phyloP scores from a whole-genome alignment of 768 basidiomycete species.

The Sarcodon sp. region DNA sequence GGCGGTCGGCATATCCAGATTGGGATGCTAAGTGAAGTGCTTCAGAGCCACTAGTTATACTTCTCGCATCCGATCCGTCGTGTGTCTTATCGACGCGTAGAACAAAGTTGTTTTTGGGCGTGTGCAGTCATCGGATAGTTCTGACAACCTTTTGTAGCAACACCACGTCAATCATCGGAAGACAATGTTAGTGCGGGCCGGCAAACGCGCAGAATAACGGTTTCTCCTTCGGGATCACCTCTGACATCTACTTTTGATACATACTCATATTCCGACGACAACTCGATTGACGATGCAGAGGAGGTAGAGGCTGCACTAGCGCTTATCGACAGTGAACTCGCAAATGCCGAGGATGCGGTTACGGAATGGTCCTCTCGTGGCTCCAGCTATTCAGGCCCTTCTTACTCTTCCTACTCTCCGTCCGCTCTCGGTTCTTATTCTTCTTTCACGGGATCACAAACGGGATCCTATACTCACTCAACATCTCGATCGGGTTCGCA shows the following conservation, averaged over 20 bases:
- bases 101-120: no score
- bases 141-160: constrained; percentile 4
- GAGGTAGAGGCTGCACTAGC: constrained; percentile 61
- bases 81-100: no score
- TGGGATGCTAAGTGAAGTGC: no score
- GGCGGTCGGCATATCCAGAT: constrained; percentile 13
- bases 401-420: background rate
- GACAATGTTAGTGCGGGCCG: constrained; percentile 31
- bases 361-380: constrained; percentile 50
- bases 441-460: constrained; percentile 6
- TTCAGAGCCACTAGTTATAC: no score
- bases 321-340: constrained; percentile 53
- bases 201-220: constrained; percentile 37
- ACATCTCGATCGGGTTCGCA: background rate
- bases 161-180: constrained; percentile 6
- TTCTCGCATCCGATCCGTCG: no score
- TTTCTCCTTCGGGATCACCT: constrained; percentile 37
- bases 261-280: constrained; percentile 48
- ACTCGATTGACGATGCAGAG: constrained; percentile 29
- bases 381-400: constrained; percentile 13
- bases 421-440: constrained; percentile 11
- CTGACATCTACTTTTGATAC: constrained; percentile 29
- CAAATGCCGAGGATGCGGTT: constrained; percentile 51
- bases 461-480: constrained; percentile 15
- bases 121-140: constrained; percentile 3